Evolutionary conservation across 345 rosid species (phyloP), one percentile per base, ranked within the genome.

Genomic region (Acer saccharum): DNA sequence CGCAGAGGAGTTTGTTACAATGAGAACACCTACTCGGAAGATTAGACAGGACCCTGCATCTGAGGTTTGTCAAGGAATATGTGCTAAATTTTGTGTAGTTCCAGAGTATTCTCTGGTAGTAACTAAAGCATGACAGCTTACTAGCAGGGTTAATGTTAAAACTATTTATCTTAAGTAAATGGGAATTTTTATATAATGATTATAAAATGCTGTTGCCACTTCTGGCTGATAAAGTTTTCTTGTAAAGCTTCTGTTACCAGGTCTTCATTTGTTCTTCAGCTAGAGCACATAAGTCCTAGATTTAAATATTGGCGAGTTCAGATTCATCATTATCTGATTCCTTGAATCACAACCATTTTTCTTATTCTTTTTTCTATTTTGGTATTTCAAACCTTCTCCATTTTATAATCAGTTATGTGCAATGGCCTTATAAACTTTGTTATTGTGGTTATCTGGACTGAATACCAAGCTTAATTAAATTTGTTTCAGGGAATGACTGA

Each of bases 1-100:
- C 1, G 96, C 96, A 29, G 98, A 93, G 86, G 98, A 95, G 85
- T 87, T 95, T 62, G 98, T 95, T 73, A 95, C 96, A 6, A 89
- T 92, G 98, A 91, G 98, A 84, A 87, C 87, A 57, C 96, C 97
- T 73, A 85, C 94, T 72, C 86, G 96, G 71, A 92, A 92, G 81
- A 84, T 91, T 78, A 87, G 97, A 81, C 83, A 81, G 61, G 76
- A 75, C 72, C 80, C 92, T 69, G 73, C 79, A 46, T 78, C 94
- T 41, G 90, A 93, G 98, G 99, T 95, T 78, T 85, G 89, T 84
- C 63, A 55, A 77, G 61, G 74, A 39, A 4, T 8, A 23, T n/a
- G 25, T 63, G 46, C 17, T 69, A 11, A 60, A 44, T 77, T 46
- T 44, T 43, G 29, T 78, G 46, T 41, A 29, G 52, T 82, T n/a